A percentile compares a stretch with the other conserved stretches of the same genome.
These are phyloP conservation scores for Termitomyces sp. DNA, from an alignment of 768 basidiomycete genomes.

Conservation along the genomic window DNA sequence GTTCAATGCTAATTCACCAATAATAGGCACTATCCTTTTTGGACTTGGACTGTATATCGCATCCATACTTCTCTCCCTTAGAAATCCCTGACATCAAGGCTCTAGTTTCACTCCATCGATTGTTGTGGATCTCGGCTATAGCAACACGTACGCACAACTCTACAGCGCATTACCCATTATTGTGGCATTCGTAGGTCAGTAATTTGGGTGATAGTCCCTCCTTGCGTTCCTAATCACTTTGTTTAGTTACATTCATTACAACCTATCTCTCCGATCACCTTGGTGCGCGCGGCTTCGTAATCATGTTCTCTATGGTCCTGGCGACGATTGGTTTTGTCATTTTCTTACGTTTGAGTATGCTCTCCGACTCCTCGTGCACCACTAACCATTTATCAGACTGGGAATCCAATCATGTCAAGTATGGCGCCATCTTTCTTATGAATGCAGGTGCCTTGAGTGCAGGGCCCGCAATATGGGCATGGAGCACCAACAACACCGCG, in stretches of 20 bases:
- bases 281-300: too few species aligned
- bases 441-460: constrained; percentile 49
- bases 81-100: neutral
- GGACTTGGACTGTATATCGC: neutral
- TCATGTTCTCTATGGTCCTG: constrained; percentile 41
- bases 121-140: neutral
- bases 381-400: constrained; percentile 25
- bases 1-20: neutral
- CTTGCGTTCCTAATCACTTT: neutral
- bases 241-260: neutral
- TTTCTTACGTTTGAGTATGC: constrained; percentile 42
- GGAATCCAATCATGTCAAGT: constrained; percentile 35
- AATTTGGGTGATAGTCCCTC: neutral
- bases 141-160: neutral
- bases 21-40: neutral
- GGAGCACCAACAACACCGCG: constrained; percentile 59
- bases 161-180: neutral
- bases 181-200: neutral
- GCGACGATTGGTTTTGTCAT: constrained; percentile 49
- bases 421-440: constrained; percentile 53
- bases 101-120: neutral
- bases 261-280: constrained; percentile 55
- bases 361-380: neutral
- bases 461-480: constrained; percentile 51
- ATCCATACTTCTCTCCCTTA: neutral